Percentiles rank a stretch among this genome's conserved stretches.
phyloP scores from a whole-genome alignment of 805 yeast species.

The Limtongia smithiae region DNA sequence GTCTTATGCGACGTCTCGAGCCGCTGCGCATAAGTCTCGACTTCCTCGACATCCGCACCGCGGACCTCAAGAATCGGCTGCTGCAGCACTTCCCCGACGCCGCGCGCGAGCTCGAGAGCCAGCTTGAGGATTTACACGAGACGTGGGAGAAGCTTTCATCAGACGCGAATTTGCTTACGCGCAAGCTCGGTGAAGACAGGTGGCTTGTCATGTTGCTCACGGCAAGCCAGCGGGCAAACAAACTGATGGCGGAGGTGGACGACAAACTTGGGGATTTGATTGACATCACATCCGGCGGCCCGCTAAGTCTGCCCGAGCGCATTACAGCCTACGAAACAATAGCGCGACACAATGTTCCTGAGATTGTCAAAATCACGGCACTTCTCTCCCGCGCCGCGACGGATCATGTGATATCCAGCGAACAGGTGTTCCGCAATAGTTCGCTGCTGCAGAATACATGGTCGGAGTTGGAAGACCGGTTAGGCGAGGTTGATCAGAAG shows the following conservation, averaged over 20 bases:
- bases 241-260: constrained; percentile 13
- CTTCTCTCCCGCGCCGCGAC: constrained; percentile 10
- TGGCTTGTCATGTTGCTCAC: constrained; percentile 14
- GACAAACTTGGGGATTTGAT: constrained; percentile 4
- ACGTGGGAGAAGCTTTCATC: constrained; percentile 14
- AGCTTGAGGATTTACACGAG: neutral
- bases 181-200: constrained; percentile 22
- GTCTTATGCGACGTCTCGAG: constrained; percentile 10
- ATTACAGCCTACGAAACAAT: constrained; percentile 6
- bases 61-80: constrained; percentile 5
- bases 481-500: constrained; percentile 10
- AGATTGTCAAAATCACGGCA: constrained; percentile 8
- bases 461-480: constrained; percentile 16
- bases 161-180: neutral
- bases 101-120: neutral
- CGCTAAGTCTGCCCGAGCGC: neutral
- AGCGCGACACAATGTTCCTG: constrained; percentile 5
- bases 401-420: constrained; percentile 10
- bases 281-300: neutral
- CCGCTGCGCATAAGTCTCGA: constrained; percentile 20
- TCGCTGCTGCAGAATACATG: constrained; percentile 15
- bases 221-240: constrained; percentile 10
- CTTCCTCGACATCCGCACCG: constrained; percentile 9
- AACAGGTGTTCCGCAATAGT: constrained; percentile 6
- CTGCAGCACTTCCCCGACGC: constrained; percentile 2